Evolutionary conservation across 169 alveolate genomes (phyloP).

Genomic region (Cryptosporidium tyzzeri): DNA sequence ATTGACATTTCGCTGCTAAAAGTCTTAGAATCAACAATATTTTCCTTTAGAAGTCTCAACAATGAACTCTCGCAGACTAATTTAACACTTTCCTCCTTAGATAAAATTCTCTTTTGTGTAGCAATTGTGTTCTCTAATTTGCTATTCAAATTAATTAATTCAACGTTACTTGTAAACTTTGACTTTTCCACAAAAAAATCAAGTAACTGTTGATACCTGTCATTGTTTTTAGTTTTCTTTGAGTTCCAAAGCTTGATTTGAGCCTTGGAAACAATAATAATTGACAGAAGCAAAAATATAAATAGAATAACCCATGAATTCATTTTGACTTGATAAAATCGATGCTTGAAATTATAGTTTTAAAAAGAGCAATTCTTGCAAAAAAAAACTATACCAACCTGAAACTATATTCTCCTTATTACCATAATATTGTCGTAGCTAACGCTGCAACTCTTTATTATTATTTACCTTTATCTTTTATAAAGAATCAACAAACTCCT

Average conservation of each 20-base stretch:
- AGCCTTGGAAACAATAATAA: not conserved
- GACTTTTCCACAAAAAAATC: conserved; percentile 10
- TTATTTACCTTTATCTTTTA: not conserved
- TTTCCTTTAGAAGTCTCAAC: conserved; percentile 1
- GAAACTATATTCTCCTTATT: not conserved
- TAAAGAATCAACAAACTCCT: not conserved
- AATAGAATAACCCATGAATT: not conserved
- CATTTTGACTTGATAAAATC: not conserved
- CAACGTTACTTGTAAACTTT: conserved; percentile 1
- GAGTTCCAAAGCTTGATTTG: conserved; percentile 28
- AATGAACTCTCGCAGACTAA: conserved; percentile 44
- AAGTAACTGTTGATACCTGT: not conserved
- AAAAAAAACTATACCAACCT: not conserved
- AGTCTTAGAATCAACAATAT: conserved; percentile 8
- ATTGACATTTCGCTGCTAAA: conserved; percentile 45
- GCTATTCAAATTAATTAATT: conserved; percentile 14
- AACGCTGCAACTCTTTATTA: not conserved
- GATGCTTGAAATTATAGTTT: not conserved
- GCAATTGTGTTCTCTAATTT: conserved; percentile 9
- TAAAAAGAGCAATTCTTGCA: not conserved
- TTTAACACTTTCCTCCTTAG: conserved; percentile 7
- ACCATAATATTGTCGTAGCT: not conserved
- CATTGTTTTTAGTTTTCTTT: not conserved
- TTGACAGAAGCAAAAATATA: not conserved
- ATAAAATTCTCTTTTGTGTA: not conserved